Conservation (phyloP, 805 yeast species). For the Candida nonsorbophila region DNA sequence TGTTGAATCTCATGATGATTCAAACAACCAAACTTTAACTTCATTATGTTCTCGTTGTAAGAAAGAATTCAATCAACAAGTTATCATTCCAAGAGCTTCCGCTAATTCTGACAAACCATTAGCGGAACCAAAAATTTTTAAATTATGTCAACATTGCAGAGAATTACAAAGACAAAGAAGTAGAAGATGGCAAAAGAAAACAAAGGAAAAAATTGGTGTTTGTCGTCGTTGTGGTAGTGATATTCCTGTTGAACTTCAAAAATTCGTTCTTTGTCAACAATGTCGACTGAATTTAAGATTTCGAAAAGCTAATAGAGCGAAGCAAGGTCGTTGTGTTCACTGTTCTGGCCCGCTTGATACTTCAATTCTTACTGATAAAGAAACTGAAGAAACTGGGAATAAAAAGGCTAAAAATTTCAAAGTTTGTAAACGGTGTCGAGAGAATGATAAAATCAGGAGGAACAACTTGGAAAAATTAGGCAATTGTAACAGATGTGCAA, state of each 20-base stretch:
- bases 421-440: slow-evolving; percentile 63
- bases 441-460: slow-evolving; percentile 54
- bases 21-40: slow-evolving; percentile 20
- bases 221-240: slow-evolving; percentile 60
- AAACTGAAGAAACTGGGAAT: slow-evolving; percentile 7
- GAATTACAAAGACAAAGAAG: slow-evolving; percentile 59
- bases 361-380: slow-evolving; percentile 27
- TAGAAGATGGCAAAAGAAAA: slow-evolving; percentile 59
- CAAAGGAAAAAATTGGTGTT: slow-evolving; percentile 55
- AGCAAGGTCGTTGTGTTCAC: slow-evolving; percentile 63
- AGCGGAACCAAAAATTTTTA: slow-evolving; percentile 40
- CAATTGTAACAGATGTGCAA: slow-evolving; percentile 60
- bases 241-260: slow-evolving; percentile 45
- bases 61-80: slow-evolving; percentile 47
- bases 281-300: slow-evolving; percentile 53
- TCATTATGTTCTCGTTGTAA: slow-evolving; percentile 54
- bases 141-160: slow-evolving; percentile 61
- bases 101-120: slow-evolving; percentile 18
- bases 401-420: slow-evolving; percentile 37
- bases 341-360: slow-evolving; percentile 54
- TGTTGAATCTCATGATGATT: slow-evolving; percentile 4
- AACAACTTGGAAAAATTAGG: slow-evolving; percentile 52
- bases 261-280: slow-evolving; percentile 55
- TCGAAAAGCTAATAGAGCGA: slow-evolving; percentile 54
- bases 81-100: slow-evolving; percentile 22